These are phyloP conservation scores for Clavulina sp. DNA, from an alignment of 768 basidiomycete species.

Conservation along the genomic window DNA sequence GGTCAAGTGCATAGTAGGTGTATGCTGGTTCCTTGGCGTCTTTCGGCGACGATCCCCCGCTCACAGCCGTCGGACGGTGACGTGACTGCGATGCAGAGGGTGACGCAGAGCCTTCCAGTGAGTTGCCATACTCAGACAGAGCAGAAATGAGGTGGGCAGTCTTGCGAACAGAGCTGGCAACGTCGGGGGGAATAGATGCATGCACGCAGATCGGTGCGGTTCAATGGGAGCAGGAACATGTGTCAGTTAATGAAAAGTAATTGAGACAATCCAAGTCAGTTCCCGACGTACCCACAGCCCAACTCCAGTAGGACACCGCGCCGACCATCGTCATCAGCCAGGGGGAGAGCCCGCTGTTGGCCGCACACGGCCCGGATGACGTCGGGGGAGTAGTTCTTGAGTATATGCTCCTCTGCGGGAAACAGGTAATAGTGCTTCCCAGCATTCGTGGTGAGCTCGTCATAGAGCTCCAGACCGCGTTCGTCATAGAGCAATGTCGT, in stretches of 20 bases:
- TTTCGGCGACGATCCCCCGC: too few species aligned
- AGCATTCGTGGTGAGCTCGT: constrained; percentile 60
- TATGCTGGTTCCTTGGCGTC: constrained; percentile 28
- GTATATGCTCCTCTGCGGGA: constrained; percentile 68
- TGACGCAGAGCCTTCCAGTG: too few species aligned
- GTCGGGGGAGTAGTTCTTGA: constrained; percentile 51
- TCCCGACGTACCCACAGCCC: constrained; percentile 70
- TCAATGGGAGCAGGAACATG: too few species aligned
- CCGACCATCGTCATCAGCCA: constrained; percentile 28
- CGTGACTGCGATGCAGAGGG: too few species aligned
- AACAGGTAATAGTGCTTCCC: constrained; percentile 77
- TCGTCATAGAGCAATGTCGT: constrained; percentile 80
- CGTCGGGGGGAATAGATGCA: too few species aligned
- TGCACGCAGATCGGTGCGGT: too few species aligned
- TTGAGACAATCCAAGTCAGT: neutral
- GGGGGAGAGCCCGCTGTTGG: constrained; percentile 18
- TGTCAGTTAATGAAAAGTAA: neutral
- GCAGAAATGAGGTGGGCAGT: constrained; percentile 69
- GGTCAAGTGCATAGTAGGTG: constrained; percentile 84
- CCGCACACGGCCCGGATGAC: constrained; percentile 61
- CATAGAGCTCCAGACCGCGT: constrained; percentile 68
- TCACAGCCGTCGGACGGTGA: too few species aligned
- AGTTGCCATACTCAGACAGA: constrained; percentile 31
- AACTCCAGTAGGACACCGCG: constrained; percentile 58
- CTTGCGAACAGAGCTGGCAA: constrained; percentile 60